A percentile compares a stretch with the other conserved stretches of the same genome.
phyloP scores from a whole-genome alignment of 768 basidiomycete species.

The Paxillus rubicundulus region DNA sequence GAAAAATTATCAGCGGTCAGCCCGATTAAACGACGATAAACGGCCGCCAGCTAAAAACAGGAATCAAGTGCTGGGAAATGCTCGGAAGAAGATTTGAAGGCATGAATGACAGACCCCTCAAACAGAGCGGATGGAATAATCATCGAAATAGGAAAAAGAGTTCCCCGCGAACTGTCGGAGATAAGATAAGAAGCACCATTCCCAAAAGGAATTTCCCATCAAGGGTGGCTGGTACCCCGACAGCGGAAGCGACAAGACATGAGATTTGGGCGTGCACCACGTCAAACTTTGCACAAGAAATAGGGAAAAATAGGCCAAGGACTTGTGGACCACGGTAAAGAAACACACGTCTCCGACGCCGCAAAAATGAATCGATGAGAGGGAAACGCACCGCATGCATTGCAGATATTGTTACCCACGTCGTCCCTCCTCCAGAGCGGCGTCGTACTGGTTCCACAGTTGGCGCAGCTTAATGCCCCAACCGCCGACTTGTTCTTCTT shows the following conservation, averaged over 20 bases:
- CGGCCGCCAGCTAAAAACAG: neutral
- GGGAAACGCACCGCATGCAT: slow-evolving; percentile 79
- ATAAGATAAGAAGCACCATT: slow-evolving; percentile 24
- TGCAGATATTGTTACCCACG: slow-evolving; percentile 91
- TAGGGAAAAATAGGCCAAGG: neutral
- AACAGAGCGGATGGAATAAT: neutral
- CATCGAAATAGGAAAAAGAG: slow-evolving; percentile 27
- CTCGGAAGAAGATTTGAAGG: slow-evolving; percentile 1
- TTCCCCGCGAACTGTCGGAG: slow-evolving; percentile 8
- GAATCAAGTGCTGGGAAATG: neutral
- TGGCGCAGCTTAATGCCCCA: slow-evolving; percentile 80
- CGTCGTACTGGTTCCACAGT: slow-evolving; percentile 87
- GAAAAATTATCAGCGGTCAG: slow-evolving; percentile 13
- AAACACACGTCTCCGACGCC: slow-evolving; percentile 21
- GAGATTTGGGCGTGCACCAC: slow-evolving; percentile 20
- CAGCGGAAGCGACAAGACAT: slow-evolving; percentile 20
- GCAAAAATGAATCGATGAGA: slow-evolving; percentile 23
- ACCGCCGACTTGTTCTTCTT: slow-evolving; percentile 44
- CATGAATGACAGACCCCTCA: neutral
- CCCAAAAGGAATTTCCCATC: slow-evolving; percentile 15
- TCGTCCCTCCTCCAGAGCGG: slow-evolving; percentile 89
- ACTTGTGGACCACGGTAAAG: slow-evolving; percentile 14
- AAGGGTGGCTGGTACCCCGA: slow-evolving; percentile 7
- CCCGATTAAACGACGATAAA: slow-evolving; percentile 5
- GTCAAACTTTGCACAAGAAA: slow-evolving; percentile 23